Conservation (phyloP, 176 grass and related monocot genomes). For the Carex kokanica region DNA sequence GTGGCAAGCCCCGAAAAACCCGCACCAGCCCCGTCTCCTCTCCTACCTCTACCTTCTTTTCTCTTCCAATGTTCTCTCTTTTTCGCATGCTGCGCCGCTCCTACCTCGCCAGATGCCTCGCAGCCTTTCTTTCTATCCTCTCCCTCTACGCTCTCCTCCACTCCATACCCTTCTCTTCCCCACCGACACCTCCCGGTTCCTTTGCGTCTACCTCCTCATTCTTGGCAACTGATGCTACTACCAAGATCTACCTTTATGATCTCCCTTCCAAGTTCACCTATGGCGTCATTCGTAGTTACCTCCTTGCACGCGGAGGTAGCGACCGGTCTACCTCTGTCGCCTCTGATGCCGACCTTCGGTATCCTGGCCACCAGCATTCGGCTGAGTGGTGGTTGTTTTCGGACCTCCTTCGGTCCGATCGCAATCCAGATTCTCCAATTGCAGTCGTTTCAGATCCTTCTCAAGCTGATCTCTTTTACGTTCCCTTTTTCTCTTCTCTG, state of each 20-base stretch:
- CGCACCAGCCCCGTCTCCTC: constrained; percentile 39
- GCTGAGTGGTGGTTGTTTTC: constrained; percentile 82
- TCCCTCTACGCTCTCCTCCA: constrained; percentile 35
- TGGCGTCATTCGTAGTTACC: constrained; percentile 72
- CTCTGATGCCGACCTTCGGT: constrained; percentile 41
- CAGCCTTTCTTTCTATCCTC: constrained; percentile 25
- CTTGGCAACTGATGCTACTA: neutral
- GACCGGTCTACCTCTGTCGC: constrained; percentile 1
- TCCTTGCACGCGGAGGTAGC: constrained; percentile 34
- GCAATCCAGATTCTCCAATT: constrained; percentile 35
- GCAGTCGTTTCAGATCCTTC: constrained; percentile 50
- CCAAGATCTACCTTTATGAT: constrained; percentile 81
- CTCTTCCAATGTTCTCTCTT: constrained; percentile 9
- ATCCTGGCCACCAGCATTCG: constrained; percentile 88
- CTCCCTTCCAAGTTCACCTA: constrained; percentile 71
- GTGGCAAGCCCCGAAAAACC: constrained; percentile 47
- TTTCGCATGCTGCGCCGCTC: constrained; percentile 14
- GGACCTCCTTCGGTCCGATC: constrained; percentile 42
- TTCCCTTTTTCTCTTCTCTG: constrained; percentile 91
- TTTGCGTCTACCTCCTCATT: neutral
- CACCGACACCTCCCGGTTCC: constrained; percentile 5
- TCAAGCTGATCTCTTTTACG: constrained; percentile 89
- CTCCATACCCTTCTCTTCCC: constrained; percentile 24
- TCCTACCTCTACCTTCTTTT: constrained; percentile 34
- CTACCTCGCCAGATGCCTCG: constrained; percentile 5